Evolutionary conservation across 2,329 filamentous ascomycete genomes (phyloP).

Genomic region (Pseudogymnoascus sp.): DNA sequence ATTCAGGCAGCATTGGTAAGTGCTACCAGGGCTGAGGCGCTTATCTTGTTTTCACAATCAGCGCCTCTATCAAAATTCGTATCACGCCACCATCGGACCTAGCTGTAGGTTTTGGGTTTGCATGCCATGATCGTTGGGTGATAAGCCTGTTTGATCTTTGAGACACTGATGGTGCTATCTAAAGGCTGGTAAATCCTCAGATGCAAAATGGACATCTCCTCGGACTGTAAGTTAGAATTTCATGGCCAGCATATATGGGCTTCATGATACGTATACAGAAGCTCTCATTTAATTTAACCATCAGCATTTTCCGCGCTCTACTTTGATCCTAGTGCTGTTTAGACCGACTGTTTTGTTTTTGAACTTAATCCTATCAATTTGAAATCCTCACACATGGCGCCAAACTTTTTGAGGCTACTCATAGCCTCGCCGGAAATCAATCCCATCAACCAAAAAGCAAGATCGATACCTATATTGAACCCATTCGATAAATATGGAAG

Average conservation of each 20-base stretch:
- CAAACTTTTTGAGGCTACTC: neutral
- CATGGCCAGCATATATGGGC: neutral
- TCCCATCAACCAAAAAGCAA: constrained; percentile 75
- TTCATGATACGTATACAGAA: neutral
- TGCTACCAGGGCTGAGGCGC: neutral
- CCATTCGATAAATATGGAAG: constrained; percentile 70
- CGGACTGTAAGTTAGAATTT: neutral
- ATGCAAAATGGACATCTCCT: neutral
- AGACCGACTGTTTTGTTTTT: neutral
- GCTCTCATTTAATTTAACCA: neutral
- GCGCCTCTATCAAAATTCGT: neutral
- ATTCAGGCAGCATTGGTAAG: neutral
- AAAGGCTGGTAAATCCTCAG: neutral
- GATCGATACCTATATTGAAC: constrained; percentile 71
- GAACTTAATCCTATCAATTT: neutral
- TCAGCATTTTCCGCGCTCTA: neutral
- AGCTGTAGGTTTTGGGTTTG: neutral
- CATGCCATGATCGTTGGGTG: neutral
- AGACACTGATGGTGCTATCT: neutral
- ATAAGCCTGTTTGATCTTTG: neutral
- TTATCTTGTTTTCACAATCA: neutral
- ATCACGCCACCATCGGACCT: neutral
- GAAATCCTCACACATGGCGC: neutral
- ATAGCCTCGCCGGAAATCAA: constrained; percentile 47
- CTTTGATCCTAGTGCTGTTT: neutral